These are phyloP conservation scores for Yamadazyma olivae DNA, from an alignment of 805 yeast species.

Conservation along the genomic window DNA sequence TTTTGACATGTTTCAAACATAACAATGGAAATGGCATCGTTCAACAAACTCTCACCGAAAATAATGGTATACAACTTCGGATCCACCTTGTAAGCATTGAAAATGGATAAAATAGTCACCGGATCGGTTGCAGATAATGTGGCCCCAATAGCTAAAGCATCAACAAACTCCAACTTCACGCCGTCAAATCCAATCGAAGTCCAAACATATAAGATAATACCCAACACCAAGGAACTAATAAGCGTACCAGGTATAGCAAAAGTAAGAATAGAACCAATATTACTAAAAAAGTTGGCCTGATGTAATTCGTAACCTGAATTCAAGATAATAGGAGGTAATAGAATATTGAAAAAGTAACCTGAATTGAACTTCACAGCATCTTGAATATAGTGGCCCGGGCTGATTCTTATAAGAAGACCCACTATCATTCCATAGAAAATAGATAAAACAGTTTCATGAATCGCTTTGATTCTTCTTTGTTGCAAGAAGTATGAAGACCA, in stretches of 20 bases:
- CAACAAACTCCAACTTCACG: conserved; percentile 87
- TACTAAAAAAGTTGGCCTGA: conserved; percentile 91
- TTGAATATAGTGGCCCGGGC: conserved; percentile 97
- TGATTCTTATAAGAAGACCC: conserved; percentile 82
- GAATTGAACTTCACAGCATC: conserved; percentile 95
- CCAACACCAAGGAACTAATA: conserved; percentile 85
- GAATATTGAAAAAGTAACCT: conserved; percentile 87
- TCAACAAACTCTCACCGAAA: conserved; percentile 91
- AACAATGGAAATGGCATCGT: conserved; percentile 97
- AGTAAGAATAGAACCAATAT: conserved; percentile 83
- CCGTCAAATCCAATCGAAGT: conserved; percentile 90
- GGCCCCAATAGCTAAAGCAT: conserved; percentile 96
- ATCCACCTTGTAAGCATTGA: conserved; percentile 96
- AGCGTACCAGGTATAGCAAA: conserved; percentile 98
- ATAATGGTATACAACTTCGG: conserved; percentile 96
- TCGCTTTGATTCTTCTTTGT: conserved; percentile 85
- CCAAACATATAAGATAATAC: conserved; percentile 85
- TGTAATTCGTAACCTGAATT: conserved; percentile 96
- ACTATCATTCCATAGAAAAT: conserved; percentile 97
- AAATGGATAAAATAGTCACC: conserved; percentile 91
- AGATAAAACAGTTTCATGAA: conserved; percentile 96
- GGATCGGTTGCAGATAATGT: conserved; percentile 98
- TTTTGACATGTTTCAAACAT: conserved; percentile 99
- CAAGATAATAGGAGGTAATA: conserved; percentile 92
- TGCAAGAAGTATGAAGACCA: conserved; percentile 95